Base-by-base conservation (phyloP, 768 basidiomycete species). In the Crepidotus variabilis region DNA sequence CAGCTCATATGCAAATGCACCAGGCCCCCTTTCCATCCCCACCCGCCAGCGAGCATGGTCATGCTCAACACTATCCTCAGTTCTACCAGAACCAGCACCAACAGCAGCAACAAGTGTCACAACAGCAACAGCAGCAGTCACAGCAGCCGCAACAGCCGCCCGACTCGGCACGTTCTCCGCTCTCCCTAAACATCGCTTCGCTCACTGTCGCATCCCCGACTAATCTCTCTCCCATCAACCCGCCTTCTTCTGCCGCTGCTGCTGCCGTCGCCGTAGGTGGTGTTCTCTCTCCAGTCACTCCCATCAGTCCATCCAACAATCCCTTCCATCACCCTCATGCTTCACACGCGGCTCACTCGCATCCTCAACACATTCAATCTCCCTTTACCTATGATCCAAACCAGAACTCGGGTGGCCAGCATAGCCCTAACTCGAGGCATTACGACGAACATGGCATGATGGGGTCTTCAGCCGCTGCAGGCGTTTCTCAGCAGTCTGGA, bases 181-280 rank as follows among this genome's bases (percentile, higher is more conserved):
- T 90, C 46, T 82, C 85, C 28, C 80, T 90, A 66, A 90, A 89
- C 66, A 75, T 91, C 55, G 83, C 83, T 22, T 77, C 80, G 0
- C 78, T 90, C 52, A 75, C 81, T 50, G 87, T 90, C 54, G 70
- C 85, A 43, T 87, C 86, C 20, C 86, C 87, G 8, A 77, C 83
- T 7, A 82, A 82, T 58, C 75, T 85, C 52, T 87, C 86, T 11
- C 86, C 88, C 47, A 80, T 84, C 65, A 80, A 76, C 18, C 76
- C 78, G 7, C 77, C 77, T 50, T 70, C 76, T 23, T 57, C 61
- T 7, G 53, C 56, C 20, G 58, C 53, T 22, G 50, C 57, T 49
- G 50, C 39, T 43, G 58, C 74, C 61, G 60, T 75, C 57, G 67
- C 63, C 55, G 67, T 73, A 0, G 69, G 71, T 18, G 69, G 39